Evolutionary conservation across 805 yeast genomes (phyloP), one percentile per base, ranked within the genome.

Genomic region (Sungouiella thailandica): DNA sequence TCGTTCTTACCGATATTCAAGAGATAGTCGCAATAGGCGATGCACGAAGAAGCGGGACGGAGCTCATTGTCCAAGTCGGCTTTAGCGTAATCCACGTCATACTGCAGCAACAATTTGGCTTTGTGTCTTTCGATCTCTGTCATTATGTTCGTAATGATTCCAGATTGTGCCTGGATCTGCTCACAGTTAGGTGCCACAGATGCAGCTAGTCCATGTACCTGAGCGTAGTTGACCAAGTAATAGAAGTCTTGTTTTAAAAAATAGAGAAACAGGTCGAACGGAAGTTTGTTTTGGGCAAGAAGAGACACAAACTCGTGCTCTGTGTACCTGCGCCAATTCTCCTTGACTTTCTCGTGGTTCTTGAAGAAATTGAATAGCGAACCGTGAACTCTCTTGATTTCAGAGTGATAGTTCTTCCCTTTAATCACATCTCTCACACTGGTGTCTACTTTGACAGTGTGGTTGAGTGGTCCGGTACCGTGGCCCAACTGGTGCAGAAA

Each of bases 401-500:
- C 23, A n/a, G 15, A 9, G 15, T 25, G 23, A 25, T 29, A 31
- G 17, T 29, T 36, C 12, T 36, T 22, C 4, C 33, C 41, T 12
- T 19, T 20, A 22, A 31, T 36, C 2, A 32, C 28, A 11, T 30
- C 39, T 10, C 31, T 28, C 16, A 37, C 25, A n/a, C 39, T 43
- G n/a, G 5, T 37, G 27, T 3, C 42, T 34, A 17, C 42, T 26
- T 7, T 28, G 35, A 62, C 70, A 12, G 66, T 62, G 54, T 87
- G 96, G 54, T 86, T 83, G 34, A 87, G 60, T 1, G 95, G 94
- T 0, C 95, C 94, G 49, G 77, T 68, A 2, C 82, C 80, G 31
- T 60, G 49, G 0, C 80, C 78, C 10, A 72, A 45, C 32, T 60
- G 60, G 12, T 65, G 59, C 1, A 74, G 68, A 39, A 65, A 59